Base-by-base conservation (phyloP, 768 basidiomycete genomes). In the Pulveroboletus sp. region DNA sequence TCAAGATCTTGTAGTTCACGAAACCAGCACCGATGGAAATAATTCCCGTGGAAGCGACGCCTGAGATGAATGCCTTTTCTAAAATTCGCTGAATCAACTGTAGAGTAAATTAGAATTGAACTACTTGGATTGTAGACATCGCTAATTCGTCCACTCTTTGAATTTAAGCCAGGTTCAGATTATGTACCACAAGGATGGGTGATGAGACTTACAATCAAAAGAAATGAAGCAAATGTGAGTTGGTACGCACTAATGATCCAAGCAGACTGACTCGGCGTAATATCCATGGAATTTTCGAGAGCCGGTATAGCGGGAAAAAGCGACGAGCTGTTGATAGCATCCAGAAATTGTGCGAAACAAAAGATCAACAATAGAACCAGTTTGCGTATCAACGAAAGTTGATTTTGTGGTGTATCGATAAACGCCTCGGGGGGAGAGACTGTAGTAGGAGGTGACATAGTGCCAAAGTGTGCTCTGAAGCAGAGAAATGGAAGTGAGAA, bases 1-100 rank as follows among this genome's bases (percentile, higher is more conserved):
- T 68, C 1, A 65, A 67, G 41, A 79, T 72, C 54, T 77, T 73
- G 57, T 70, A 63, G 17, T 65, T 46, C 24, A 69, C 64, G 49
- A 82, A 81, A 20, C 78, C 78, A 19, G 67, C 68, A 23, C 69
- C 67, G 14, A 81, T 52, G 14, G 74, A 70, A 17, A 77, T 62
- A 29, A 75, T 40, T 7, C 76, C 77, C 13, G 82, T 63, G 2
- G 50, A 52, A 21, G 59, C 40, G 17, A 74, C 60, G 9, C 81
- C 79, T 1, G 45, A 43, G 25, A 75, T 54, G 59, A 80, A 80
- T 31, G 68, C 61, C 39, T 55, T 64, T 61, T 75, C 72, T 74
- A 17, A 39, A 21, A 67, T 69, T 14, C 69, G 51, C 31, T 74
- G 65, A 50, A 14, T 56, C 58, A 42, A 66, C 45, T 25, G 49